Evolutionary conservation across 345 rosid species (phyloP).

Genomic region (Rhodamnia argentea): DNA sequence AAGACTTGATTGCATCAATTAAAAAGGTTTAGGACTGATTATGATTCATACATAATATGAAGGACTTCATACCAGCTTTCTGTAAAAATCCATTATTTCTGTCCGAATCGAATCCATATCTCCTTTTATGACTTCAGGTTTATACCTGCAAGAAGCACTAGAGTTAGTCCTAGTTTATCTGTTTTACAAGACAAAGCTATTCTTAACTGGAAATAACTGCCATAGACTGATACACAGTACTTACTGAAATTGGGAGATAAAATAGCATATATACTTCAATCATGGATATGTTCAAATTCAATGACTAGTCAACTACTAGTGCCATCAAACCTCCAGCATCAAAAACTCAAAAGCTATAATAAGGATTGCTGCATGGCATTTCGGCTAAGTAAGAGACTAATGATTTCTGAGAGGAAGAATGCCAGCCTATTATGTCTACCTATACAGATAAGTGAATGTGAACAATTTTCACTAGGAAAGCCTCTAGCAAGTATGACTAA

Average conservation of each 20-base stretch:
- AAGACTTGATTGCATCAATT: not conserved
- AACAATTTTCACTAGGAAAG: not conserved
- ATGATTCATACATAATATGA: not conserved
- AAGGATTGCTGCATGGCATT: not conserved
- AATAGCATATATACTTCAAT: not conserved
- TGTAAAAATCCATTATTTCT: constrained; percentile 60
- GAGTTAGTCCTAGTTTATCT: not conserved
- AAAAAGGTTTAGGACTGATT: not conserved
- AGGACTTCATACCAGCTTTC: constrained; percentile 32
- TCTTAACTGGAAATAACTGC: not conserved
- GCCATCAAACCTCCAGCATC: not conserved
- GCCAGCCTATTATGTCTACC: not conserved
- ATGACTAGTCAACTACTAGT: not conserved
- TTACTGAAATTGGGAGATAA: not conserved
- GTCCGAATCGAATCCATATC: constrained; percentile 86
- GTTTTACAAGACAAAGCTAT: not conserved
- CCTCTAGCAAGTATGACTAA: not conserved
- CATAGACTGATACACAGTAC: not conserved
- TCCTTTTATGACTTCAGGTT: constrained; percentile 45
- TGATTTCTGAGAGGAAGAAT: not conserved
- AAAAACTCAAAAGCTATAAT: not conserved
- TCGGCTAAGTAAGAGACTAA: not conserved
- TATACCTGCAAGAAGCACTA: not conserved
- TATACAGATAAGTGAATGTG: not conserved
- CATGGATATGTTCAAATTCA: not conserved